Evolutionary conservation across 345 rosid genomes (phyloP).

Genomic region (Hirschfeldia incana): DNA sequence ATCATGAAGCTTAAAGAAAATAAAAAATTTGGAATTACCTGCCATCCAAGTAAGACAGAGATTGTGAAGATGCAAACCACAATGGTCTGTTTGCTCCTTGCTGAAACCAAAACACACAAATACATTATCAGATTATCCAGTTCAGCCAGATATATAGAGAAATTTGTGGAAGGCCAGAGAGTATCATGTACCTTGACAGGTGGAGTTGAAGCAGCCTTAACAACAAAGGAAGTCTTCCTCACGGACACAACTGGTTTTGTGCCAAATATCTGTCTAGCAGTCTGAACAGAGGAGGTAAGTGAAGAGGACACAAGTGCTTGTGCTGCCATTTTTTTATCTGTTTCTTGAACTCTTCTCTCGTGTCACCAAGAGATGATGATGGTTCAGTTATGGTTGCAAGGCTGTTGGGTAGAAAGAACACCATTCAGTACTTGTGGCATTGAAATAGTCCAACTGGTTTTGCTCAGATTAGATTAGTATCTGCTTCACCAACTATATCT

Average conservation of each 20-base stretch:
- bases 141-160: not conserved
- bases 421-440: slow-evolving; percentile 31
- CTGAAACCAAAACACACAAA: slow-evolving; percentile 44
- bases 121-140: not conserved
- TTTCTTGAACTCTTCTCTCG: slow-evolving; percentile 1
- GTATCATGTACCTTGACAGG: slow-evolving; percentile 72
- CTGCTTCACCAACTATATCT: slow-evolving; percentile 61
- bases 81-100: slow-evolving; percentile 83
- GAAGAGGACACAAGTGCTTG: slow-evolving; percentile 88
- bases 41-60: slow-evolving; percentile 92
- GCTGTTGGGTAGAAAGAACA: not conserved
- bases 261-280: slow-evolving; percentile 69
- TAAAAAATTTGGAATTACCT: slow-evolving; percentile 51
- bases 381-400: slow-evolving; percentile 31
- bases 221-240: slow-evolving; percentile 63
- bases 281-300: slow-evolving; percentile 72
- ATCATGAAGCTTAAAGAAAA: not conserved
- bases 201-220: slow-evolving; percentile 80
- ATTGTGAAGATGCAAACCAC: slow-evolving; percentile 95
- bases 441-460: slow-evolving; percentile 24
- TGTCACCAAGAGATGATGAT: slow-evolving; percentile 34
- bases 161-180: not conserved
- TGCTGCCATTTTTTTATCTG: slow-evolving; percentile 59
- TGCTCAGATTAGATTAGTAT: slow-evolving; percentile 60
- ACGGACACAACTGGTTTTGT: slow-evolving; percentile 47